phyloP scores from a whole-genome alignment of 129 eudicot species.

The Escallonia rubra region DNA sequence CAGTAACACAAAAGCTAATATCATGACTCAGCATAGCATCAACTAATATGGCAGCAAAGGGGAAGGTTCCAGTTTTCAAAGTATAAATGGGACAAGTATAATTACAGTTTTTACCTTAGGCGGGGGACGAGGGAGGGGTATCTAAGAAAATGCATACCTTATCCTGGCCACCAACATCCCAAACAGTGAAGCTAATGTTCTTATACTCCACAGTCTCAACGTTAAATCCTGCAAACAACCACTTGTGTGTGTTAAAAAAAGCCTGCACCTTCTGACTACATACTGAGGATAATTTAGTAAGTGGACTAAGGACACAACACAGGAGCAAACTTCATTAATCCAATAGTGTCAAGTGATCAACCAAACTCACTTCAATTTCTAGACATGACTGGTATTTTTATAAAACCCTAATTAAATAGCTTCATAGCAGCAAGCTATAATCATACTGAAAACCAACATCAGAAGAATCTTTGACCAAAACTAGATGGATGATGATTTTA shows the following conservation, averaged over 20 bases:
- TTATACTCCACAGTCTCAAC: conserved; percentile 51
- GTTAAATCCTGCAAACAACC: conserved; percentile 29
- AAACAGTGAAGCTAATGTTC: conserved; percentile 49
- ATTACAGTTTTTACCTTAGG: neutral
- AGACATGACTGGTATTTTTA: neutral
- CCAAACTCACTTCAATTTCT: too few relatives aligned
- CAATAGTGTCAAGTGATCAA: too few relatives aligned
- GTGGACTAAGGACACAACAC: neutral
- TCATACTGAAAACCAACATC: neutral
- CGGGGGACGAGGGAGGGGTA: neutral
- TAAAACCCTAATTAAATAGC: neutral
- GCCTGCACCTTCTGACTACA: neutral
- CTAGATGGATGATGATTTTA: neutral
- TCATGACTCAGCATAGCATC: too few relatives aligned
- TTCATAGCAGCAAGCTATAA: neutral
- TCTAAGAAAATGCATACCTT: conserved; percentile 19
- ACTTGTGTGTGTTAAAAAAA: conserved; percentile 1
- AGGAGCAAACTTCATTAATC: neutral
- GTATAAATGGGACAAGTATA: too few relatives aligned
- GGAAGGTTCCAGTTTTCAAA: too few relatives aligned
- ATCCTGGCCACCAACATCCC: conserved; percentile 53
- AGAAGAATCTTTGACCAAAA: neutral
- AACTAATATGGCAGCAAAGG: too few relatives aligned
- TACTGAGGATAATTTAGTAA: neutral
- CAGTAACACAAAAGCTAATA: too few relatives aligned